phyloP scores from a whole-genome alignment of 192 early-diverging fungal genomes.

The Entomortierella beljakovae region DNA sequence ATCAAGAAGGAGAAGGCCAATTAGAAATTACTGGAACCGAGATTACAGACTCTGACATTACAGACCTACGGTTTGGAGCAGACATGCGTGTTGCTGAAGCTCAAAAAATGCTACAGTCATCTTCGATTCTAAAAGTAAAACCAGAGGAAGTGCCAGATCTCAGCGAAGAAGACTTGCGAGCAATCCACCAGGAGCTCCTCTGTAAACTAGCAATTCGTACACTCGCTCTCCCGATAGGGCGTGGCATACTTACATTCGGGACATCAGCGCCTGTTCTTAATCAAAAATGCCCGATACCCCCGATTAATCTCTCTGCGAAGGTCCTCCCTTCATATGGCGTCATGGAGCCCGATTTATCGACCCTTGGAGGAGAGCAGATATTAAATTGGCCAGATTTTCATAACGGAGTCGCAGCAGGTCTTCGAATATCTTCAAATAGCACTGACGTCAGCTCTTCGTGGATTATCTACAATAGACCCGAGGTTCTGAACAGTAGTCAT shows the following conservation, averaged over 20 bases:
- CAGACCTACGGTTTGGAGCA: slow-evolving; percentile 63
- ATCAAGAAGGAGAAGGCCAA: slow-evolving; percentile 43
- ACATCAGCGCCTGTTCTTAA: slow-evolving; percentile 64
- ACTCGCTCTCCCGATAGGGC: slow-evolving; percentile 73
- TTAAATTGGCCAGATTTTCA: slow-evolving; percentile 90
- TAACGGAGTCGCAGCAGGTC: slow-evolving; percentile 84
- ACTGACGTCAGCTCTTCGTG: slow-evolving; percentile 75
- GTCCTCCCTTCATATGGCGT: slow-evolving; percentile 72
- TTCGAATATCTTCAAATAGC: slow-evolving; percentile 71
- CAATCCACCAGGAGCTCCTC: slow-evolving; percentile 18
- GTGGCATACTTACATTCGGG: slow-evolving; percentile 76
- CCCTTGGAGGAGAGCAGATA: slow-evolving; percentile 53
- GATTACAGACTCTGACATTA: slow-evolving; percentile 61
- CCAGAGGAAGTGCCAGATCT: slow-evolving; percentile 28
- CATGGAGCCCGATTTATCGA: slow-evolving; percentile 61
- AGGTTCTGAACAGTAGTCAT: slow-evolving; percentile 66
- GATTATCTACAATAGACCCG: slow-evolving; percentile 81
- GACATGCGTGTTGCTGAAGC: slow-evolving; percentile 68
- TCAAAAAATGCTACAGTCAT: slow-evolving; percentile 59
- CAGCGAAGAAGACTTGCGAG: slow-evolving; percentile 38
- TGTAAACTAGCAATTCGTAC: slow-evolving; percentile 56
- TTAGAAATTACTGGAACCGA: slow-evolving; percentile 40
- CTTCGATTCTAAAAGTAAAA: slow-evolving; percentile 37
- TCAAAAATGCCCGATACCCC: slow-evolving; percentile 69
- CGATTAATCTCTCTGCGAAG: slow-evolving; percentile 67